Conservation (phyloP, 2,329 filamentous ascomycete species). For the Aspergillus clavatus region DNA sequence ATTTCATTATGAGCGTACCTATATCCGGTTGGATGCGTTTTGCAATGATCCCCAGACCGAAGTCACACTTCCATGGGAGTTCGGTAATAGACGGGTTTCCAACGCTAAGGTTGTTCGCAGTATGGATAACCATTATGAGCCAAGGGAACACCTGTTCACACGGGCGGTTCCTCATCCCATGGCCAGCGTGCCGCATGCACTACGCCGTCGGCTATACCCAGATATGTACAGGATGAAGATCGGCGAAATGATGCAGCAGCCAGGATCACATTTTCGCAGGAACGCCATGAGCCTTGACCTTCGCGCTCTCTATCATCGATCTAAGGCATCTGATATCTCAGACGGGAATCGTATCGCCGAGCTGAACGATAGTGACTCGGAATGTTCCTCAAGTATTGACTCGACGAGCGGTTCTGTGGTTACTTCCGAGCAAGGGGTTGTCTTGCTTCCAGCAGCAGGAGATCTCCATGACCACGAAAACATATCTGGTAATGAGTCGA, state of each 20-base stretch:
- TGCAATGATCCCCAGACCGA: slow-evolving; percentile 27
- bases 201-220: too few species aligned
- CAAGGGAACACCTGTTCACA: background rate
- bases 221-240: too few species aligned
- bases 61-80: slow-evolving; percentile 25
- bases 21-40: slow-evolving; percentile 41
- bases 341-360: background rate
- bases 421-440: background rate
- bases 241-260: background rate
- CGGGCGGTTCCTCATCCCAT: background rate
- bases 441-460: background rate
- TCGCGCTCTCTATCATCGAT: background rate
- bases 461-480: background rate
- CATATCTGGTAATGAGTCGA: background rate
- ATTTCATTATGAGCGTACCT: slow-evolving; percentile 37
- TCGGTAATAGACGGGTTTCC: slow-evolving; percentile 26
- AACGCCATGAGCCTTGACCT: background rate
- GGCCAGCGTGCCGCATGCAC: background rate
- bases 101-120: slow-evolving; percentile 21
- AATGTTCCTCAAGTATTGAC: background rate
- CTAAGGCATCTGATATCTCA: background rate
- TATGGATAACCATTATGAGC: slow-evolving; percentile 5
- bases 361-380: background rate
- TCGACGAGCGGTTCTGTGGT: background rate
- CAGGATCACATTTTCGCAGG: background rate